Conservation (phyloP, 169 alveolate species). For the Babesia divergens region DNA sequence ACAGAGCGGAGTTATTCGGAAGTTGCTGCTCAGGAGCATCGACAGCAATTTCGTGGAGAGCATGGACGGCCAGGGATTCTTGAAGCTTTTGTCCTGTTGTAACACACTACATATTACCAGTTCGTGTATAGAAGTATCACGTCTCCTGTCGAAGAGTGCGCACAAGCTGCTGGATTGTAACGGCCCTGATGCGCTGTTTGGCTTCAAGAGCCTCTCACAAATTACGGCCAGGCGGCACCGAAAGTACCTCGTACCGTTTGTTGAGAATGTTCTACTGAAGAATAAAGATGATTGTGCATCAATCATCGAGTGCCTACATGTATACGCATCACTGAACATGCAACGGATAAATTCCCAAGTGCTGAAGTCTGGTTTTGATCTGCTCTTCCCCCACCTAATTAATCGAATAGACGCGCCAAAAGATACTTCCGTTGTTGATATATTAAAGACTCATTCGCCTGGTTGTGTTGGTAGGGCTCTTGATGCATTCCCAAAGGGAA, state of each 20-base stretch:
- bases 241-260: slow-evolving; percentile 37
- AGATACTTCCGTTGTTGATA: no score
- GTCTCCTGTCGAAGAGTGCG: slow-evolving; percentile 23
- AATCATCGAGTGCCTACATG: slow-evolving; percentile 17
- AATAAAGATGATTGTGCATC: neutral
- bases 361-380: slow-evolving; percentile 5
- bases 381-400: slow-evolving; percentile 10
- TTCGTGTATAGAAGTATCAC: slow-evolving; percentile 18
- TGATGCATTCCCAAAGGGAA: no score
- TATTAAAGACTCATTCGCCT: no score
- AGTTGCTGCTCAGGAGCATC: slow-evolving; percentile 29
- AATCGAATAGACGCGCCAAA: neutral
- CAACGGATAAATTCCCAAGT: slow-evolving; percentile 3
- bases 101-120: slow-evolving; percentile 28
- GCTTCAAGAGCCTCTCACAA: slow-evolving; percentile 35
- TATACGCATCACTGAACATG: slow-evolving; percentile 10
- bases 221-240: slow-evolving; percentile 30
- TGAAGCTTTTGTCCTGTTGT: slow-evolving; percentile 22
- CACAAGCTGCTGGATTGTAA: slow-evolving; percentile 6
- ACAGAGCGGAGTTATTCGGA: slow-evolving; percentile 21
- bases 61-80: slow-evolving; percentile 8
- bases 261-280: slow-evolving; percentile 5
- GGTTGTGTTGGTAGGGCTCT: no score
- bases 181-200: slow-evolving; percentile 7
- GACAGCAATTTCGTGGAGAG: neutral